A percentile compares a stretch with the other conserved stretches of the same genome.
Evolutionary conservation across 1,284 basidiomycete genomes (phyloP).

Genomic region (Tilletia indica): DNA sequence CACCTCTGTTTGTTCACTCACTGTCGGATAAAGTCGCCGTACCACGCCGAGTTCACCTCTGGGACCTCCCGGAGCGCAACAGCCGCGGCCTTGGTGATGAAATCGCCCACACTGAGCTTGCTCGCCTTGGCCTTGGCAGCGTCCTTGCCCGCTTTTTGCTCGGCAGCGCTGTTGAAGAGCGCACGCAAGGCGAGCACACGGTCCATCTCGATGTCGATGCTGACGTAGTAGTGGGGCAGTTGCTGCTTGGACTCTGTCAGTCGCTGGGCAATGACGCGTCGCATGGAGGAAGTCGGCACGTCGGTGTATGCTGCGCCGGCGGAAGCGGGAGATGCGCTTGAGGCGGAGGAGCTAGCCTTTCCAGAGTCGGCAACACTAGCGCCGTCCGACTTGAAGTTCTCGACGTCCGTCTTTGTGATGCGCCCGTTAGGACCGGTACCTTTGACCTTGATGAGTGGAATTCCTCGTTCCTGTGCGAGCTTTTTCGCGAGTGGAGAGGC

Average conservation of each 20-base stretch:
- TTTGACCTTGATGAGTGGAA: constrained; percentile 86
- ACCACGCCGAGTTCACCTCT: constrained; percentile 95
- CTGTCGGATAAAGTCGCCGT: constrained; percentile 93
- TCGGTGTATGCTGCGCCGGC: constrained; percentile 73
- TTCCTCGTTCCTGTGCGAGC: constrained; percentile 89
- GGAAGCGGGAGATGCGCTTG: constrained; percentile 39
- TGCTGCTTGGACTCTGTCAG: constrained; percentile 90
- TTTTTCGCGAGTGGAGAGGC: constrained; percentile 94
- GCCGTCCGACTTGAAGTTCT: constrained; percentile 67
- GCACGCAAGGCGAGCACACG: constrained; percentile 89
- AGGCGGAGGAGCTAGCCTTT: constrained; percentile 24
- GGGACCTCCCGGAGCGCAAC: constrained; percentile 91
- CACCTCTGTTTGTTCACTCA: neutral
- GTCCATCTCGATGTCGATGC: constrained; percentile 94
- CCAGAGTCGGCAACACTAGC: constrained; percentile 28
- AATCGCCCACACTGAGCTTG: constrained; percentile 97
- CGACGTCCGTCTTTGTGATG: constrained; percentile 89
- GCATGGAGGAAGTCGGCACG: constrained; percentile 90
- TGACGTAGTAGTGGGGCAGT: constrained; percentile 96
- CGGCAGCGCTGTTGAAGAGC: constrained; percentile 77
- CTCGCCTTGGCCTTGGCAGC: constrained; percentile 69
- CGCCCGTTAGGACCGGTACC: constrained; percentile 91
- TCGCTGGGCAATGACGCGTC: constrained; percentile 84
- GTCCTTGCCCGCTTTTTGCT: constrained; percentile 46
- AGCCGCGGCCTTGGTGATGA: constrained; percentile 90